These are phyloP conservation scores for Hordeum marinum DNA, from an alignment of 176 grass and related monocot species.

Conservation along the genomic window DNA sequence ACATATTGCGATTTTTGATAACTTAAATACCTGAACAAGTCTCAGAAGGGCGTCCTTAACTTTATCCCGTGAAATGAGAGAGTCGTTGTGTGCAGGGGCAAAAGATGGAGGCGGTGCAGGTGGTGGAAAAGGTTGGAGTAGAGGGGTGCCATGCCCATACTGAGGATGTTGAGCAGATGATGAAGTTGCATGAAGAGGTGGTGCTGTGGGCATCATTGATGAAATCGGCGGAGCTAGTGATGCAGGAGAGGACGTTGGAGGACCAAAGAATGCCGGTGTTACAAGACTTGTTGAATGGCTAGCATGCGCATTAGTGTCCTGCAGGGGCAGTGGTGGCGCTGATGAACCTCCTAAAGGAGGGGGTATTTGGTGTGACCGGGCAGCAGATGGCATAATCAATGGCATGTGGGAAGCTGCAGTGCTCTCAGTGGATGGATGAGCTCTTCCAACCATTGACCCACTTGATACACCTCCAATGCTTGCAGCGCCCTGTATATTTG, in stretches of 20 bases:
- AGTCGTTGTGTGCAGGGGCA: slow-evolving; percentile 28
- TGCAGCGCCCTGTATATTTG: slow-evolving; percentile 42
- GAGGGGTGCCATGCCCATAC: slow-evolving; percentile 42
- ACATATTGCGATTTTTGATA: background rate
- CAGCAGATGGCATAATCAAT: slow-evolving; percentile 16
- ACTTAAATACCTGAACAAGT: slow-evolving; percentile 69
- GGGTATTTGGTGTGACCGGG: slow-evolving; percentile 33
- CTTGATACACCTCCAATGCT: slow-evolving; percentile 47
- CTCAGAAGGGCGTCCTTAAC: slow-evolving; percentile 61
- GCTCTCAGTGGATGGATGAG: slow-evolving; percentile 21
- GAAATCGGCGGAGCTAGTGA: slow-evolving; percentile 31
- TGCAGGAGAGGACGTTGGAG: slow-evolving; percentile 51
- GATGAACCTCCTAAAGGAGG: slow-evolving; percentile 42
- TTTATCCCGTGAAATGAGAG: slow-evolving; percentile 70
- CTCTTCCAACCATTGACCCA: slow-evolving; percentile 31
- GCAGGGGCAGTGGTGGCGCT: slow-evolving; percentile 41
- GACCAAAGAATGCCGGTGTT: slow-evolving; percentile 68
- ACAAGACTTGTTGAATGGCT: slow-evolving; percentile 53
- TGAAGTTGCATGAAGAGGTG: slow-evolving; percentile 34
- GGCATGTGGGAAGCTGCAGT: slow-evolving; percentile 35
- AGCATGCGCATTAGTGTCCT: slow-evolving; percentile 24
- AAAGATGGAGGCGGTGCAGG: slow-evolving; percentile 58
- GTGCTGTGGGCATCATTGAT: slow-evolving; percentile 37
- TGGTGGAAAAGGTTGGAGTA: slow-evolving; percentile 73
- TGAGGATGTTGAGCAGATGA: slow-evolving; percentile 28